These are phyloP conservation scores for Geotrichum bryndzae DNA, from an alignment of 1,139 yeast species.

Conservation along the genomic window DNA sequence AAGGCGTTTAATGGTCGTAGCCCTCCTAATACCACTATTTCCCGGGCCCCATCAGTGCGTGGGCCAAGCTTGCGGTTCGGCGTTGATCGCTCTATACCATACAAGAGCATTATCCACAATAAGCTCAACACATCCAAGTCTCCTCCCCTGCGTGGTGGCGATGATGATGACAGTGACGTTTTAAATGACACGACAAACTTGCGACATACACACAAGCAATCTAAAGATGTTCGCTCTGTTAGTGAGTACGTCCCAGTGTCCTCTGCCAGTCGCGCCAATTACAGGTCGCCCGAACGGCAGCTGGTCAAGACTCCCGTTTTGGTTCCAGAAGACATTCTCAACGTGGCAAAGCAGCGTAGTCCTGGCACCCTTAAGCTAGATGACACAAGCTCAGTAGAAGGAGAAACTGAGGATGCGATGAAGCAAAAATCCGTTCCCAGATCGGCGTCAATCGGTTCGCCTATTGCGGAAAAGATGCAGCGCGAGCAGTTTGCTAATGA, in stretches of 20 bases:
- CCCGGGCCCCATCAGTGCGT: conserved; percentile 21
- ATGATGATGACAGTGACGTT: conserved; percentile 1
- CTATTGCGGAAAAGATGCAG: neutral
- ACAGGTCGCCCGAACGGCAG: neutral
- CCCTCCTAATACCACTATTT: conserved; percentile 26
- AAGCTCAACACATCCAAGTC: neutral
- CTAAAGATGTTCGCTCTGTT: conserved; percentile 6
- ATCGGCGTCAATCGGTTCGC: neutral
- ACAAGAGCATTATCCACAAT: neutral
- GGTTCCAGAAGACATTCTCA: neutral
- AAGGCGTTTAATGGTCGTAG: conserved; percentile 24
- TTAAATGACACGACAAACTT: conserved; percentile 4
- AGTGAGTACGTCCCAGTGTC: conserved; percentile 17
- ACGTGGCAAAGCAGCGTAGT: neutral
- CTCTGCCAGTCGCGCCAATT: neutral
- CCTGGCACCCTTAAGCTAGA: neutral
- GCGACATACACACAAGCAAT: neutral
- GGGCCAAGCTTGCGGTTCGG: conserved; percentile 5
- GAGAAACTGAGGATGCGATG: neutral
- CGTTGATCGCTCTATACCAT: conserved; percentile 6
- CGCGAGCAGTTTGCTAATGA: neutral
- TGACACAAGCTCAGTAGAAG: neutral
- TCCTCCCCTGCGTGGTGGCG: neutral
- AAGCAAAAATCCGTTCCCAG: neutral
- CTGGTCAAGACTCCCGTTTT: neutral